Conservation (phyloP, 768 basidiomycete genomes). For the Suillus placidus region DNA sequence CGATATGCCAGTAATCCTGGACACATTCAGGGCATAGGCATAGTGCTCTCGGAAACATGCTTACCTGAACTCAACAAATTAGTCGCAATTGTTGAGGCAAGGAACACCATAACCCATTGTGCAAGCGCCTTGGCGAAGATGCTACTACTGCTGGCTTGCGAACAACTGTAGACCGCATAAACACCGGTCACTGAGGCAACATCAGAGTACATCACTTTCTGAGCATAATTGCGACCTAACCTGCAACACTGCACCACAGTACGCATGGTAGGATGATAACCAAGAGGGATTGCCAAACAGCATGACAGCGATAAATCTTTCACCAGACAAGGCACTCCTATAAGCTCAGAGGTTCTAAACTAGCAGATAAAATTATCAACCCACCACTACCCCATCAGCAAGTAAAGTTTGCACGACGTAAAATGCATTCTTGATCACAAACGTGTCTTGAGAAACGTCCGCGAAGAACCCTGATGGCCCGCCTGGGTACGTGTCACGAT, state of each 20-base stretch:
- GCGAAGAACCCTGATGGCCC: constrained; percentile 29
- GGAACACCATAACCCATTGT: constrained; percentile 5
- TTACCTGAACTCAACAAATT: constrained; percentile 12
- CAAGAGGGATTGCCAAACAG: constrained; percentile 15
- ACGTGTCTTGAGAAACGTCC: constrained; percentile 23
- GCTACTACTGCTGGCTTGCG: constrained; percentile 5
- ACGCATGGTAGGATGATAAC: constrained; percentile 13
- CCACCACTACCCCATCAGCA: constrained; percentile 12
- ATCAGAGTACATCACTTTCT: neutral
- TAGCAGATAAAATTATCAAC: neutral
- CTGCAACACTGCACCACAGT: constrained; percentile 10
- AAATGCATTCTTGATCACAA: constrained; percentile 27
- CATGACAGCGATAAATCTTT: constrained; percentile 20
- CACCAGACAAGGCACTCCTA: neutral
- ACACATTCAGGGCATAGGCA: neutral
- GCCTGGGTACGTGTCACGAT: constrained; percentile 23
- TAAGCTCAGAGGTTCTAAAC: neutral
- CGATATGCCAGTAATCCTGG: constrained; percentile 12
- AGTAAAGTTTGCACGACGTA: constrained; percentile 18
- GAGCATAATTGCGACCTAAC: constrained; percentile 7
- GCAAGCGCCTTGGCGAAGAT: constrained; percentile 8
- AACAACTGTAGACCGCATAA: constrained; percentile 6
- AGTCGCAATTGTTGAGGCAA: constrained; percentile 8
- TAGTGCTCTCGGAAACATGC: neutral
- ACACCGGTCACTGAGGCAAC: neutral